These are phyloP conservation scores for Yarrowia sp. DNA, from an alignment of 805 yeast genomes.

Conservation along the genomic window DNA sequence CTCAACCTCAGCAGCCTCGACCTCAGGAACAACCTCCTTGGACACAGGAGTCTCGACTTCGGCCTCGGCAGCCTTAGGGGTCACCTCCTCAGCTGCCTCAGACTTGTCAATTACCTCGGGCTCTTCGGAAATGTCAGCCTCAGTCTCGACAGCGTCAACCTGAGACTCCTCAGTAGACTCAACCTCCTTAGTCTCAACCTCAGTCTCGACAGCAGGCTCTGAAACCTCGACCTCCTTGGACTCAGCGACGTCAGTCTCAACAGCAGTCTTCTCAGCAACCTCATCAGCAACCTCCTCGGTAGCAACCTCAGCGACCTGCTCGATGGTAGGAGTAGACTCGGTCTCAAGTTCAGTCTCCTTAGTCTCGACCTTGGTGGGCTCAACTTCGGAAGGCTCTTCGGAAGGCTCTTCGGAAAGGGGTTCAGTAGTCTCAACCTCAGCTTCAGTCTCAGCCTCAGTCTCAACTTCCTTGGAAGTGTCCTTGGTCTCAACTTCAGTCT, in stretches of 20 bases:
- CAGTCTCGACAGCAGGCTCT: background rate
- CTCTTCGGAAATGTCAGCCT: background rate
- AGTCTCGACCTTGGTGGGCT: background rate
- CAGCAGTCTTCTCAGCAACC: background rate
- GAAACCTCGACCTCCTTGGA: no score
- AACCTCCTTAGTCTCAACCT: background rate
- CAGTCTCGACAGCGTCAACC: background rate
- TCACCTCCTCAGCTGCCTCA: background rate
- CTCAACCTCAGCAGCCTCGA: no score
- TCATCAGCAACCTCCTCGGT: background rate
- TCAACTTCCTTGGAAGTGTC: no score
- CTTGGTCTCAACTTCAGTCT: no score
- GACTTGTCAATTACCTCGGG: no score
- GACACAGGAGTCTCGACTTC: background rate
- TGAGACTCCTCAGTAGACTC: background rate
- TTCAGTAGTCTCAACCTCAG: background rate
- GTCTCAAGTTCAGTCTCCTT: no score
- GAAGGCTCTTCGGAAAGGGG: background rate
- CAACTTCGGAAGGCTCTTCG: background rate
- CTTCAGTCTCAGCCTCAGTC: background rate
- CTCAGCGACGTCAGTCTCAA: background rate
- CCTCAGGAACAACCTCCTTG: background rate
- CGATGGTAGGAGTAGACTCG: no score
- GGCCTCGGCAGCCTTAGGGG: background rate
- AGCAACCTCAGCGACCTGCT: background rate